phyloP scores from a whole-genome alignment of 345 rosid genomes.

The Excoecaria cochinchinensis region DNA sequence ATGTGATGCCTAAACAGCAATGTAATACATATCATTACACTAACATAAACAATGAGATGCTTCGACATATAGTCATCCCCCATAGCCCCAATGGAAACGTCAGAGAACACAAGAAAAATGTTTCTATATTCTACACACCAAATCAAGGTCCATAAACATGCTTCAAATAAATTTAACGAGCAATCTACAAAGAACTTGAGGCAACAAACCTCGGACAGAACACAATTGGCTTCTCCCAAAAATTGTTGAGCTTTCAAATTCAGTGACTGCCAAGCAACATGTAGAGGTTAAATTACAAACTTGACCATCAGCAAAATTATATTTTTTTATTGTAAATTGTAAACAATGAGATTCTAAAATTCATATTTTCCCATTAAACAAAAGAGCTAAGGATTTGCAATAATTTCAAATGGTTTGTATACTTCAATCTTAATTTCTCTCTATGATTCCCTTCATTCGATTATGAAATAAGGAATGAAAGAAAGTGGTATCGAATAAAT shows the following conservation, averaged over 20 bases:
- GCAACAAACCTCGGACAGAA: conserved; percentile 31
- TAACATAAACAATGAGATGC: not conserved
- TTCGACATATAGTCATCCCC: not conserved
- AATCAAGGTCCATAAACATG: not conserved
- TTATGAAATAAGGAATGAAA: not conserved
- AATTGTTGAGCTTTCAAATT: conserved; percentile 67
- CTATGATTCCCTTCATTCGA: not conserved
- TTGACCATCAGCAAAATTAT: not conserved
- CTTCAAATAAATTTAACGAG: not conserved
- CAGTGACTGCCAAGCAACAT: conserved; percentile 40
- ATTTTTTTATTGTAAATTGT: too few relatives aligned
- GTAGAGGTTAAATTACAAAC: conserved; percentile 9
- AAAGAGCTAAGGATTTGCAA: not conserved
- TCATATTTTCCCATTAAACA: not conserved
- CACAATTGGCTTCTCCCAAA: conserved; percentile 76
- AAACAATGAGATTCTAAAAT: not conserved
- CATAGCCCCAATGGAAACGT: not conserved
- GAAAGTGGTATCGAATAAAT: not conserved
- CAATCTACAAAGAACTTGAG: not conserved
- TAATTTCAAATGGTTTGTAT: not conserved
- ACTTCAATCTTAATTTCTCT: not conserved
- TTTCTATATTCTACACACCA: not conserved
- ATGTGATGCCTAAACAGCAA: too few relatives aligned
- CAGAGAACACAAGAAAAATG: not conserved
- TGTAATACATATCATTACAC: not conserved